Evolutionary conservation across 371 early-diverging fungal species (phyloP), one percentile per base, ranked within the genome.

Genomic region (Enteropsectra breve): DNA sequence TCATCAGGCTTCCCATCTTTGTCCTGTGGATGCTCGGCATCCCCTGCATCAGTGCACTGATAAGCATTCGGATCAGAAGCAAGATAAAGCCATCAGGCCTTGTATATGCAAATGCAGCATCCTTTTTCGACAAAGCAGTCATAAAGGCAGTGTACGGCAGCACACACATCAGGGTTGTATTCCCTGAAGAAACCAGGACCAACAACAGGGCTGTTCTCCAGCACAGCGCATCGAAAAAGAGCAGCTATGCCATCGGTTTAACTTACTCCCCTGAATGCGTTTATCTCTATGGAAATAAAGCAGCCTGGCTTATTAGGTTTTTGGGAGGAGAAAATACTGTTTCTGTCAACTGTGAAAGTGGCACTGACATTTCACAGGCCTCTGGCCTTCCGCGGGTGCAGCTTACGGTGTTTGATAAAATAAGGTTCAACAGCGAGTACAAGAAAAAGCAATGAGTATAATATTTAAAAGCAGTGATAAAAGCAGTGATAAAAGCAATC

Each of bases 141-240:
- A 4, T 76, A 1, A 68, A 38, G 34, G 21, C 47, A 6, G n/a
- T 66, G 1, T 66, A 62, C 30, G 63, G 47, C 1, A n/a, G n/a
- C n/a, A n/a, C n/a, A n/a, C n/a, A n/a, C n/a, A 60, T 64, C 15
- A 53, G 30, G n/a, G 46, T 55, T 34, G 53, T 53, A 30, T 76
- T 76, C 59, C 57, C 58, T 18, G 76, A 76, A 65, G 69, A 58
- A 11, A 43, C 56, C 11, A 47, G 18, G 11, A 63, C 76, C 3
- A 76, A 76, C 52, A 70, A 70, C 40, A 67, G 24, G 33, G 66
- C 57, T 29, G 23, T 76, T 38, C 55, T 76, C 4, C 54, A 50
- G 18, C 64, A 54, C 53, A 34, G 37, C 8, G 30, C 37, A 5
- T n/a, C 46, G 28, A 30, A 49, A 38, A 37, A 58, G 32, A 23